Conservation (phyloP, 495 filamentous ascomycete species). For the Tirmania nivea region DNA sequence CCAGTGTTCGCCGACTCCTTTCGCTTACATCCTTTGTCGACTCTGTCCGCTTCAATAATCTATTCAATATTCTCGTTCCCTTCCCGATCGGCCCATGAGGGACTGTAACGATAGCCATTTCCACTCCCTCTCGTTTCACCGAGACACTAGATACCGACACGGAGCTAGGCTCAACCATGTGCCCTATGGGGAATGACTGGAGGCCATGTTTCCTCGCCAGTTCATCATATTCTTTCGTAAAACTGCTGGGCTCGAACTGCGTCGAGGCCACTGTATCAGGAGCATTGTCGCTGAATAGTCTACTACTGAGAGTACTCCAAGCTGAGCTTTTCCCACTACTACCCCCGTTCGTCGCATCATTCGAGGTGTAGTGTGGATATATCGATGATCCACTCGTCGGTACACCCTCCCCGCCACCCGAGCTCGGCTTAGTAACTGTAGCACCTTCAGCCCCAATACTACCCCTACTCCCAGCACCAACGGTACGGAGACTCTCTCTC, state of each 20-base stretch:
- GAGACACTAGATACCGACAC: slow-evolving; percentile 17
- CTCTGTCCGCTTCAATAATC: slow-evolving; percentile 12
- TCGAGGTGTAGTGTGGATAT: background rate
- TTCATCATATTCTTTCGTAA: slow-evolving; percentile 16
- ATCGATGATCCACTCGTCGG: background rate
- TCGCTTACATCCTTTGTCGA: slow-evolving; percentile 14
- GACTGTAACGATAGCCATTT: slow-evolving; percentile 10
- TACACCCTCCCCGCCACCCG: background rate
- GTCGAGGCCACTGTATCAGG: background rate
- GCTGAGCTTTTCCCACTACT: slow-evolving; percentile 18
- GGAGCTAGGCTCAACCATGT: slow-evolving; percentile 7
- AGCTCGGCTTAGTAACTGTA: too few species aligned
- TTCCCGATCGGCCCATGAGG: slow-evolving; percentile 9
- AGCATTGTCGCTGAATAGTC: slow-evolving; percentile 14
- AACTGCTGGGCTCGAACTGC: background rate
- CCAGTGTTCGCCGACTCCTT: slow-evolving; percentile 14
- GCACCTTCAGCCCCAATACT: too few species aligned
- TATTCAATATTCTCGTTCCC: slow-evolving; percentile 15
- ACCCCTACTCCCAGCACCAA: too few species aligned
- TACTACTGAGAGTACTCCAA: slow-evolving; percentile 18
- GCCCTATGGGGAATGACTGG: slow-evolving; percentile 14
- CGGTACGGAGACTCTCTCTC: too few species aligned
- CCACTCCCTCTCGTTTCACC: background rate
- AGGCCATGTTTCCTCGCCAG: slow-evolving; percentile 19
- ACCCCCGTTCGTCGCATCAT: background rate